These are phyloP conservation scores for Melanogaster broomeanus DNA, from an alignment of 768 basidiomycete genomes.

Conservation along the genomic window DNA sequence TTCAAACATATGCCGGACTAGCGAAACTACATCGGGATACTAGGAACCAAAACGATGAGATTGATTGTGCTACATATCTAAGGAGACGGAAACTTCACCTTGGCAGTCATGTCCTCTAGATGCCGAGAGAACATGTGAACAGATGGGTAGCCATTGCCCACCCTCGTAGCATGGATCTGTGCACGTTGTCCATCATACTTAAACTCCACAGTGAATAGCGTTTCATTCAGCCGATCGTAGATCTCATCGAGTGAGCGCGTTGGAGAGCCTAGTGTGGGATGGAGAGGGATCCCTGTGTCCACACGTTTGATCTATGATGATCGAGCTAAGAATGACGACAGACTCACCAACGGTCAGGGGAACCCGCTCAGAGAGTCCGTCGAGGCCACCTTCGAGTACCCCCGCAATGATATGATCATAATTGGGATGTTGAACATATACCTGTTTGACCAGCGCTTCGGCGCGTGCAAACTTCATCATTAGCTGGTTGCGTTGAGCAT, in stretches of 20 bases:
- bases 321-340: conserved; percentile 3
- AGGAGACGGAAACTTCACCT: conserved; percentile 43
- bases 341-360: conserved; percentile 68
- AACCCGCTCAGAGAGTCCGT: conserved; percentile 58
- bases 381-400: conserved; percentile 60
- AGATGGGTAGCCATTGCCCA: conserved; percentile 24
- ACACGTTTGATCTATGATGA: conserved; percentile 9
- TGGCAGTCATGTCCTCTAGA: conserved; percentile 90
- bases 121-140: conserved; percentile 85
- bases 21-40: conserved; percentile 80
- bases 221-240: conserved; percentile 65
- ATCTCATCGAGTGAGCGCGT: conserved; percentile 82
- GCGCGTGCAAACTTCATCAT: conserved; percentile 50
- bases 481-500: conserved; percentile 38
- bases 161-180: conserved; percentile 63
- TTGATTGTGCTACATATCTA: conserved; percentile 6
- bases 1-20: conserved; percentile 55
- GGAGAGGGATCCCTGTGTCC: conserved; percentile 74
- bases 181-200: conserved; percentile 91
- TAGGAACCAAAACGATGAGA: conserved; percentile 30
- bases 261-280: conserved; percentile 86
- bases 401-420: conserved; percentile 69
- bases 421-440: conserved; percentile 79
- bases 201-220: conserved; percentile 82
- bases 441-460: conserved; percentile 65